Conservation (phyloP, 495 filamentous ascomycete genomes). For the Aspergillus affinis region DNA sequence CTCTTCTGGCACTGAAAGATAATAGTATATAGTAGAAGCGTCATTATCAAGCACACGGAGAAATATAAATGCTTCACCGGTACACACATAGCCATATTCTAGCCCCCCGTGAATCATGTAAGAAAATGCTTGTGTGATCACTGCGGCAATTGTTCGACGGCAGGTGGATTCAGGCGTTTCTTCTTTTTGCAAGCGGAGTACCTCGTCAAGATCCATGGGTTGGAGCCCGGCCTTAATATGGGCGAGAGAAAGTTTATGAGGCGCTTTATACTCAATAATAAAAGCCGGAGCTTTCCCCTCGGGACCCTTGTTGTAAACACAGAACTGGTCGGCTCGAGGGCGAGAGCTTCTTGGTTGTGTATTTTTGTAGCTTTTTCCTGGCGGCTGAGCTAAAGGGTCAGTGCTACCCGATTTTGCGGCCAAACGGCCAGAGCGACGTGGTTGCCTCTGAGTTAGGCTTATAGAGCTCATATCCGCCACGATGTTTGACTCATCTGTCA, state of each 20-base stretch:
- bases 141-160: constrained; percentile 23
- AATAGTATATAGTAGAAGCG: constrained; percentile 38
- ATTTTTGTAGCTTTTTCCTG: constrained; percentile 1
- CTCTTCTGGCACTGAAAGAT: constrained; percentile 36
- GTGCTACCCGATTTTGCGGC: neutral
- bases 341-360: constrained; percentile 5
- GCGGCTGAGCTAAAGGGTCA: neutral
- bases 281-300: constrained; percentile 27
- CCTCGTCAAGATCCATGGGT: constrained; percentile 24
- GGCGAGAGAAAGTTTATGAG: constrained; percentile 37
- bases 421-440: constrained; percentile 10
- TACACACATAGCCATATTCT: constrained; percentile 43
- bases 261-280: constrained; percentile 45
- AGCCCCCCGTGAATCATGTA: constrained; percentile 43
- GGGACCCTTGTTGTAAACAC: constrained; percentile 35
- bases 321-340: constrained; percentile 41
- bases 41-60: constrained; percentile 29
- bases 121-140: constrained; percentile 43
- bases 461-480: constrained; percentile 6
- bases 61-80: constrained; percentile 31
- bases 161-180: constrained; percentile 15
- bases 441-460: constrained; percentile 6
- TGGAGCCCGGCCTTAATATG: constrained; percentile 23
- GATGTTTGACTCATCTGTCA: constrained; percentile 19
- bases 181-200: constrained; percentile 10